Evolutionary conservation across 1,284 basidiomycete species (phyloP).

Genomic region (Irpex rosettiformis): DNA sequence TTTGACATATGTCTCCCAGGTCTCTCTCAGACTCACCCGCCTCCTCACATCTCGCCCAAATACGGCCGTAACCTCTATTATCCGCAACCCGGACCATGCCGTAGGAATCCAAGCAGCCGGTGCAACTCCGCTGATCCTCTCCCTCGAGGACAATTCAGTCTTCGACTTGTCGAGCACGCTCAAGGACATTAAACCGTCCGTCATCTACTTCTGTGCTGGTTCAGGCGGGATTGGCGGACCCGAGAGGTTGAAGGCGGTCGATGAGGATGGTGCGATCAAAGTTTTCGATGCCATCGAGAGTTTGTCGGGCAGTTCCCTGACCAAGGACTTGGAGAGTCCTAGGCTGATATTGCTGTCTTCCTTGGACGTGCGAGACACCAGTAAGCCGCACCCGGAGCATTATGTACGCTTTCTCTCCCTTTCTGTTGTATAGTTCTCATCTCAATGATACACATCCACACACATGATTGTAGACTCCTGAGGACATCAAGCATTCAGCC

Average conservation of each 20-base stretch:
- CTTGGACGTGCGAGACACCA: conserved; percentile 55
- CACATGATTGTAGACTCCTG: conserved; percentile 36
- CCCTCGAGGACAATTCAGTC: conserved; percentile 53
- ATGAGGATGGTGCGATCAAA: conserved; percentile 70
- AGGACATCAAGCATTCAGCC: conserved; percentile 44
- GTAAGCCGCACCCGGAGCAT: conserved; percentile 44
- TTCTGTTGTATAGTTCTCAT: too few relatives aligned
- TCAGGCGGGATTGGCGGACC: conserved; percentile 65
- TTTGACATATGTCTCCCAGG: conserved; percentile 27
- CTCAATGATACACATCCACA: background rate
- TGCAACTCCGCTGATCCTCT: conserved; percentile 54
- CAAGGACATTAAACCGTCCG: conserved; percentile 31
- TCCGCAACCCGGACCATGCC: conserved; percentile 45
- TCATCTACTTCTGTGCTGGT: conserved; percentile 67
- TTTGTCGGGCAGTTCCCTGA: too few relatives aligned
- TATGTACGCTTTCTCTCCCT: conserved; percentile 41
- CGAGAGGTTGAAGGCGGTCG: conserved; percentile 65
- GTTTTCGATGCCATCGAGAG: conserved; percentile 60
- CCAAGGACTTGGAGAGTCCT: conserved; percentile 53
- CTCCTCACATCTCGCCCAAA: conserved; percentile 35
- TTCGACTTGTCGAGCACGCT: conserved; percentile 49
- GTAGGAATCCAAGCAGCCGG: conserved; percentile 40
- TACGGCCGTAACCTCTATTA: conserved; percentile 52
- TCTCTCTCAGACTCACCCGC: conserved; percentile 53
- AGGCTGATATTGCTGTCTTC: conserved; percentile 63